A percentile compares a stretch with the other conserved stretches of the same genome.
These are phyloP conservation scores for Hypoxylon sp. DNA, from an alignment of 2,329 filamentous ascomycete genomes.

Conservation along the genomic window DNA sequence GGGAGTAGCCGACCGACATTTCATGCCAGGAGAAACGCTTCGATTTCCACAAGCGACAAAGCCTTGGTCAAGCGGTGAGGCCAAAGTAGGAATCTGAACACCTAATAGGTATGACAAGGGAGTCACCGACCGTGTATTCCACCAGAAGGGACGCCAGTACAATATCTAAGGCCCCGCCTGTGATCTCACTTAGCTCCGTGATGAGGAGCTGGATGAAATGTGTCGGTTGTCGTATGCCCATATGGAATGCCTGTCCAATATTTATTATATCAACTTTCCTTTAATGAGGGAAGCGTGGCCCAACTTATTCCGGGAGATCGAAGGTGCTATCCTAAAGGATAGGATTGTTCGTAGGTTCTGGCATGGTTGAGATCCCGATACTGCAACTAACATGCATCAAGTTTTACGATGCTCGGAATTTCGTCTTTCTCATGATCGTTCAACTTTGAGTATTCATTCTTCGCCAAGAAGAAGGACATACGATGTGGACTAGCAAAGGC, in stretches of 20 bases:
- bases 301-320: not conserved
- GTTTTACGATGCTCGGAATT: not conserved
- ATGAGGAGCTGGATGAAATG: not conserved
- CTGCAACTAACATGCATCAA: not conserved
- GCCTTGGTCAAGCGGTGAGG: slow-evolving; percentile 20
- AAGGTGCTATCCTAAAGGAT: not conserved
- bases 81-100: not conserved
- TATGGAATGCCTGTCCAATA: not conserved
- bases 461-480: not conserved
- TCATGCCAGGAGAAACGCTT: slow-evolving; percentile 1
- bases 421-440: not conserved
- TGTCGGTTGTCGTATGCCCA: not conserved
- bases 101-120: not conserved
- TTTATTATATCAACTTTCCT: not conserved
- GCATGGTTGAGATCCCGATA: not conserved
- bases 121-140: not conserved
- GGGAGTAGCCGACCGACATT: not conserved
- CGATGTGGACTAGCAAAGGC: not conserved
- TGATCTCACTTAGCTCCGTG: slow-evolving; percentile 1
- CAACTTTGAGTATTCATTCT: not conserved
- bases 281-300: not conserved
- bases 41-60: not conserved
- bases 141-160: slow-evolving; percentile 5
- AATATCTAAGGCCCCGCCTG: slow-evolving; percentile 1
- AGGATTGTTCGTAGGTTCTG: not conserved